These are phyloP conservation scores for Boletales sp. DNA, from an alignment of 768 basidiomycete species.

Conservation along the genomic window DNA sequence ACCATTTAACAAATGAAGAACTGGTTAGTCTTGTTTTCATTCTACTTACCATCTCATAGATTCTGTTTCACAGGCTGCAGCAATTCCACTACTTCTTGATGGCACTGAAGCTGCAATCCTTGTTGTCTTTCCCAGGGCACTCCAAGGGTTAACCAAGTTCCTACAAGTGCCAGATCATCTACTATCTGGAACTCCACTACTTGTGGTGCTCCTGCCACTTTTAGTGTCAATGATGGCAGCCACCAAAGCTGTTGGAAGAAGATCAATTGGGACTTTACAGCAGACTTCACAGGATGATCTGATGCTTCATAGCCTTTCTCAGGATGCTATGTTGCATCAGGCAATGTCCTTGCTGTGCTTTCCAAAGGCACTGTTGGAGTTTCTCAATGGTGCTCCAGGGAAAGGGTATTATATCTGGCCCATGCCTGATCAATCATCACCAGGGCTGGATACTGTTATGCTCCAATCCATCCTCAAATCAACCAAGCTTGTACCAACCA, in stretches of 20 bases:
- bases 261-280: conserved; percentile 6
- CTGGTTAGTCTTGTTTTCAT: conserved; percentile 36
- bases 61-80: conserved; percentile 39
- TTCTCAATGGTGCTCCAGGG: conserved; percentile 35
- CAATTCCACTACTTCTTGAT: conserved; percentile 47
- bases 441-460: conserved; percentile 40
- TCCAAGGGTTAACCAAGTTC: conserved; percentile 31
- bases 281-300: conserved; percentile 4
- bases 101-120: conserved; percentile 47
- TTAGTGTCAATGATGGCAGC: conserved; percentile 13
- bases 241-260: conserved; percentile 14
- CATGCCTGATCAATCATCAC: conserved; percentile 23
- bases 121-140: conserved; percentile 48
- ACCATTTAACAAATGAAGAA: conserved; percentile 44
- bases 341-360: conserved; percentile 39
- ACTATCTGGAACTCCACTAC: conserved; percentile 11
- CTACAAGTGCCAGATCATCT: conserved; percentile 41
- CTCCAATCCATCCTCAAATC: conserved; percentile 44
- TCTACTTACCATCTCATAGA: conserved; percentile 3
- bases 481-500: conserved; percentile 38
- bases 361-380: conserved; percentile 46
- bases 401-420: conserved; percentile 51
- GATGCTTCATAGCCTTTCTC: neutral
- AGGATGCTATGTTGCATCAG: conserved; percentile 20
- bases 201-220: conserved; percentile 27